phyloP scores from a whole-genome alignment of 306 rosid genomes.

The Carpinus viminea region DNA sequence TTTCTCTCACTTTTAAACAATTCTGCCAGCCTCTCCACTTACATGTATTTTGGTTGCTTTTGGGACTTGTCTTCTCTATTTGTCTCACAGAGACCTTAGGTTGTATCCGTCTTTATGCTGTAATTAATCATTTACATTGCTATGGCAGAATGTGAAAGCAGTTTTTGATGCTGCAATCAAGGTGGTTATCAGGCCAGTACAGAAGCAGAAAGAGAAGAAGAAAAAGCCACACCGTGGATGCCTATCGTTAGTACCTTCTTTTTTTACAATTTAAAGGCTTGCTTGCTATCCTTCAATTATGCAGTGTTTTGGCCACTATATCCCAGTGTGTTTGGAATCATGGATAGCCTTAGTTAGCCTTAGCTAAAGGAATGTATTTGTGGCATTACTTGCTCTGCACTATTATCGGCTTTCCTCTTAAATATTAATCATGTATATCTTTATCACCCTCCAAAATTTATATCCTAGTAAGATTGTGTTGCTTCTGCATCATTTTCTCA shows the following conservation, averaged over 20 bases:
- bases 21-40: not conserved
- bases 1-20: not conserved
- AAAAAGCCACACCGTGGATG: conserved; percentile 65
- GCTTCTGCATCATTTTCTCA: conserved; percentile 1
- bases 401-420: not conserved
- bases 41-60: not conserved
- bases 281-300: not conserved
- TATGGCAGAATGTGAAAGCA: conserved; percentile 84
- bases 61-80: not conserved
- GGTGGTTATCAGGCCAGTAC: conserved; percentile 89
- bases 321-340: not conserved
- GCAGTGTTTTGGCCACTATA: conserved; percentile 15
- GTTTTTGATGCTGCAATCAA: conserved; percentile 90
- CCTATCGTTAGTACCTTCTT: conserved; percentile 59
- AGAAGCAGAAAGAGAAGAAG: conserved; percentile 87
- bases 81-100: not conserved
- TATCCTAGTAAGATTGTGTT: not conserved
- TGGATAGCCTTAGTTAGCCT: not conserved
- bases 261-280: conserved; percentile 8
- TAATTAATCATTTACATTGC: conserved; percentile 17
- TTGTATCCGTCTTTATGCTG: conserved; percentile 6
- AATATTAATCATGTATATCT: not conserved
- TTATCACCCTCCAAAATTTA: not conserved
- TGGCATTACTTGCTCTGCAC: not conserved
- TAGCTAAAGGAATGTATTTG: not conserved